Percentiles rank a stretch among this genome's conserved stretches.
These are phyloP conservation scores for Alternaria ventricosa DNA, from an alignment of 2,329 filamentous ascomycete genomes.

Conservation along the genomic window DNA sequence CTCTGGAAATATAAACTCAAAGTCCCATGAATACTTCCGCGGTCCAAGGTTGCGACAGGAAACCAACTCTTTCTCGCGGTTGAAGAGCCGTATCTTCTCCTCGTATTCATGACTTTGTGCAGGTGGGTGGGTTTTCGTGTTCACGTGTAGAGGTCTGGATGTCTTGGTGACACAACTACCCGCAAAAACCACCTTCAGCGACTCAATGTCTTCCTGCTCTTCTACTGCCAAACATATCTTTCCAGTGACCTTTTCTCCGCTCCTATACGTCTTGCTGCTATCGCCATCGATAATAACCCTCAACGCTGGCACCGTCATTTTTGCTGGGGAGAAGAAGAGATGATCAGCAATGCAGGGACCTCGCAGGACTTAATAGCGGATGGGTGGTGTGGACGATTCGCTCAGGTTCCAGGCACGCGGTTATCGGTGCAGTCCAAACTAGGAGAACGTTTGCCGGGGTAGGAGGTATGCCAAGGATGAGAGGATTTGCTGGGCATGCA, in stretches of 20 bases:
- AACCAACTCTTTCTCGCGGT: slow-evolving; percentile 32
- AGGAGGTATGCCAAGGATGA: slow-evolving; percentile 36
- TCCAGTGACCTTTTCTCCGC: slow-evolving; percentile 44
- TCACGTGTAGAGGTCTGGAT: slow-evolving; percentile 31
- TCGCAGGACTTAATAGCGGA: slow-evolving; percentile 27
- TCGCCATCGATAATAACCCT: slow-evolving; percentile 43
- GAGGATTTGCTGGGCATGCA: slow-evolving; percentile 38
- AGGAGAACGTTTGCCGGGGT: slow-evolving; percentile 41
- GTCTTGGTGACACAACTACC: slow-evolving; percentile 44
- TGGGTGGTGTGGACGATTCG: slow-evolving; percentile 18
- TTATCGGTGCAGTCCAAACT: slow-evolving; percentile 34
- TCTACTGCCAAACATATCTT: slow-evolving; percentile 38
- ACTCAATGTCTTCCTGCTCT: slow-evolving; percentile 36
- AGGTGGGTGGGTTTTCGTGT: slow-evolving; percentile 20
- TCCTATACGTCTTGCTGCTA: slow-evolving; percentile 34
- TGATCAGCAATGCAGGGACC: slow-evolving; percentile 38
- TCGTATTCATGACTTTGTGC: slow-evolving; percentile 31
- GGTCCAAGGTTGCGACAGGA: slow-evolving; percentile 23
- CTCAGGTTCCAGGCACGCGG: slow-evolving; percentile 30
- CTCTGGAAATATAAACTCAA: slow-evolving; percentile 45
- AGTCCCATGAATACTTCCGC: slow-evolving; percentile 42
- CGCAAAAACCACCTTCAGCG: slow-evolving; percentile 38
- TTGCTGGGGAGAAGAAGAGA: slow-evolving; percentile 16
- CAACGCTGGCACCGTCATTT: slow-evolving; percentile 36
- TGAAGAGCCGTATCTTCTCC: slow-evolving; percentile 41